phyloP scores from a whole-genome alignment of 2,329 filamentous ascomycete genomes.

The Coniochaeta sp. region DNA sequence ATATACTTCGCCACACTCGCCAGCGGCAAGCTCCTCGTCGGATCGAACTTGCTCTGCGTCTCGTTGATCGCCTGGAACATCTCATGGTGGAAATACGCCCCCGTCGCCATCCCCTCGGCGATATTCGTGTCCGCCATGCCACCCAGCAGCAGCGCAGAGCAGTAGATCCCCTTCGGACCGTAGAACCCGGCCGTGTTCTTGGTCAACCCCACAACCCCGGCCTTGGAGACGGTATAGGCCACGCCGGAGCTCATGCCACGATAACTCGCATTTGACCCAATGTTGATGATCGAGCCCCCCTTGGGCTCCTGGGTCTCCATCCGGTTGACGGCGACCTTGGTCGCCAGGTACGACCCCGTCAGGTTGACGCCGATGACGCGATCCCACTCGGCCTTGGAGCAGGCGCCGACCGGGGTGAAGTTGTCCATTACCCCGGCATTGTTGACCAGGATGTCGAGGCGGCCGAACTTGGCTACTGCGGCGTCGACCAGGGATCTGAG shows the following conservation, averaged over 20 bases:
- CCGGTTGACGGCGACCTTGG: constrained; percentile 39
- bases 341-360: constrained; percentile 45
- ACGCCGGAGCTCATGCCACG: constrained; percentile 24
- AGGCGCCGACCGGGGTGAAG: constrained; percentile 42
- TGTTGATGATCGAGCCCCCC: constrained; percentile 44
- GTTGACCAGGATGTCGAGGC: constrained; percentile 49
- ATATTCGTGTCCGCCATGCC: constrained; percentile 49
- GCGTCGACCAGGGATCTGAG: constrained; percentile 20
- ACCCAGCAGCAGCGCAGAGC: constrained; percentile 41
- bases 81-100: constrained; percentile 21
- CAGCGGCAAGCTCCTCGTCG: constrained; percentile 18
- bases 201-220: constrained; percentile 24
- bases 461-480: constrained; percentile 20
- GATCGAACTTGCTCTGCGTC: constrained; percentile 19
- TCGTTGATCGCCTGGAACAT: constrained; percentile 18
- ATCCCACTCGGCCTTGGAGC: constrained; percentile 41
- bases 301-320: constrained; percentile 30
- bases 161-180: constrained; percentile 42
- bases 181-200: constrained; percentile 52
- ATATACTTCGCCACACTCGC: constrained; percentile 31
- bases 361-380: constrained; percentile 47
- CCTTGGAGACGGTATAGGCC: constrained; percentile 20
- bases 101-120: constrained; percentile 28
- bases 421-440: constrained; percentile 50
- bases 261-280: constrained; percentile 36